These are phyloP conservation scores for Trichoderma atrobrunneum DNA, from an alignment of 2,329 filamentous ascomycete genomes.

Conservation along the genomic window DNA sequence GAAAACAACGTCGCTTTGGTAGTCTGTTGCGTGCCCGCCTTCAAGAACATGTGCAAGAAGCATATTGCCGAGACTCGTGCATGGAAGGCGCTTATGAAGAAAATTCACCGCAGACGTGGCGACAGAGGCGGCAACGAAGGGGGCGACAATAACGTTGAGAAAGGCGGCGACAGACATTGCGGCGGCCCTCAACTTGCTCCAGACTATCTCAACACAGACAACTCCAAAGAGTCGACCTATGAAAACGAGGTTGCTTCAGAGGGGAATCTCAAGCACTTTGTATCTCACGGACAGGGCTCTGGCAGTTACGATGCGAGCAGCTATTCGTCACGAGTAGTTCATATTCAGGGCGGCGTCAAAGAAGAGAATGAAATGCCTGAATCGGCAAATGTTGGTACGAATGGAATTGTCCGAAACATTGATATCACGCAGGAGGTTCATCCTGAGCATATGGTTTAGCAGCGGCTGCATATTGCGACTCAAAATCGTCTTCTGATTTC, in stretches of 20 bases:
- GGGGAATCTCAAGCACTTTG: not conserved
- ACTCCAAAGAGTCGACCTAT: not conserved
- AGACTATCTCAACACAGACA: not conserved
- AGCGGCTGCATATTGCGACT: not conserved
- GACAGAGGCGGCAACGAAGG: not conserved
- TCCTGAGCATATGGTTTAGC: not conserved
- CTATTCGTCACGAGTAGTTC: not conserved
- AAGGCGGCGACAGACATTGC: too few relatives aligned
- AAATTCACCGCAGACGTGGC: not conserved
- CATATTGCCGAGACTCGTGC: not conserved
- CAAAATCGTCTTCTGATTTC: not conserved
- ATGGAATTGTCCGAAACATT: not conserved
- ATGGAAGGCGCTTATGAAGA: not conserved
- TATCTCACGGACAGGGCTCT: not conserved
- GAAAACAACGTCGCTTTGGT: constrained; percentile 24
- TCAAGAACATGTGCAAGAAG: constrained; percentile 8
- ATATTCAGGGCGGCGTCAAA: not conserved
- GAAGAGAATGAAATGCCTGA: not conserved
- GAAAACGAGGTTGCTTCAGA: not conserved
- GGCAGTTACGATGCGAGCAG: not conserved
- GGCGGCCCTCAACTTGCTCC: not conserved
- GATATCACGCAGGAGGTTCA: constrained; percentile 4
- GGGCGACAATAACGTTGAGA: not conserved
- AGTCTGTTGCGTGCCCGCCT: constrained; percentile 22
- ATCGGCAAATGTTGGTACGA: not conserved